A percentile compares a stretch with the other conserved stretches of the same genome.
These are phyloP conservation scores for Diplodia corticola DNA, from an alignment of 2,329 filamentous ascomycete species.

Conservation along the genomic window DNA sequence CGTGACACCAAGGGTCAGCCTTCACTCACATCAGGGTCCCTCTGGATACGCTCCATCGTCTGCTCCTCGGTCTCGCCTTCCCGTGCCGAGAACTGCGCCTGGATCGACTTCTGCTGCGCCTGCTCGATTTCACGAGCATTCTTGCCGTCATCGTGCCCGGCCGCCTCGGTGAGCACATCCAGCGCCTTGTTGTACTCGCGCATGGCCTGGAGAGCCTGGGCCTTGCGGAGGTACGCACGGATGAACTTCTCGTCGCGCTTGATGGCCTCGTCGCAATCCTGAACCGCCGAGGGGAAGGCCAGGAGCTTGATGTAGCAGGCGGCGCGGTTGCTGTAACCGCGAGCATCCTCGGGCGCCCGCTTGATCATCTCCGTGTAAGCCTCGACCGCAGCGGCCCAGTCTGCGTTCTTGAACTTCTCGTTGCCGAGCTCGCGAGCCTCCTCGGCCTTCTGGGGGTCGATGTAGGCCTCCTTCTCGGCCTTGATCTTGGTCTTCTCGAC, in stretches of 20 bases:
- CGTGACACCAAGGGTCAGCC: slow-evolving; percentile 13
- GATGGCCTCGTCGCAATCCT: slow-evolving; percentile 90
- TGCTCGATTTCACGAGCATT: slow-evolving; percentile 90
- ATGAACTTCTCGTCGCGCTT: slow-evolving; percentile 91
- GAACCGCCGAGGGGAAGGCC: slow-evolving; percentile 88
- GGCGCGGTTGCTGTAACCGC: slow-evolving; percentile 95
- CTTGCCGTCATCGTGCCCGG: slow-evolving; percentile 73
- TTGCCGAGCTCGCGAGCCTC: slow-evolving; percentile 94
- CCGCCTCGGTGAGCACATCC: slow-evolving; percentile 82
- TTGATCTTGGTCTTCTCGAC: slow-evolving; percentile 86
- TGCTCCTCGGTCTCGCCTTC: slow-evolving; percentile 96
- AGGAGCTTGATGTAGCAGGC: slow-evolving; percentile 96
- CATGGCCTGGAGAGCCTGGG: slow-evolving; percentile 94
- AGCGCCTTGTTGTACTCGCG: slow-evolving; percentile 95
- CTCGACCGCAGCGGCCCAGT: slow-evolving; percentile 93
- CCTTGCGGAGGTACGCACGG: slow-evolving; percentile 93
- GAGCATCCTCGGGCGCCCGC: slow-evolving; percentile 86
- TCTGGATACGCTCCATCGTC: slow-evolving; percentile 85
- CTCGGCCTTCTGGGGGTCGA: slow-evolving; percentile 89
- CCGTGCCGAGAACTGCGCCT: slow-evolving; percentile 84
- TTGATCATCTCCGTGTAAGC: slow-evolving; percentile 97
- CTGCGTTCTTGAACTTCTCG: slow-evolving; percentile 92
- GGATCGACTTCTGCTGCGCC: slow-evolving; percentile 88
- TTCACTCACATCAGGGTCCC: slow-evolving; percentile 78
- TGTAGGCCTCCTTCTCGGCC: slow-evolving; percentile 73